phyloP scores from a whole-genome alignment of 2,329 filamentous ascomycete genomes.

The Madurella fahalii region DNA sequence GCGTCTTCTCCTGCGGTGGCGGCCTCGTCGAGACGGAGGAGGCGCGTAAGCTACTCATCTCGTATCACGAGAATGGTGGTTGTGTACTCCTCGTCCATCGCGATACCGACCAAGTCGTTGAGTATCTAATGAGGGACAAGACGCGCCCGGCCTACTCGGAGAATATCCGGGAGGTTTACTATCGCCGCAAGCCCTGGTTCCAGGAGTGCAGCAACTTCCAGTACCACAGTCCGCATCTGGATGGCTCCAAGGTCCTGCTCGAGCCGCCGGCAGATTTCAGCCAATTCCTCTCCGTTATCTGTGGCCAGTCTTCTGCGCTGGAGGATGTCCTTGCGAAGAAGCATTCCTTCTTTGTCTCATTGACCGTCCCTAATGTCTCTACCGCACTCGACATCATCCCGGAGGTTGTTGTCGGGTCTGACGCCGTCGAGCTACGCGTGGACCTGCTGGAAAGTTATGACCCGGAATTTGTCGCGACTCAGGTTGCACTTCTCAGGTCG shows the following conservation, averaged over 20 bases:
- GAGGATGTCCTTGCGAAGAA: constrained; percentile 57
- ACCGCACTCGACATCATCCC: constrained; percentile 62
- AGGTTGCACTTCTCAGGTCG: constrained; percentile 74
- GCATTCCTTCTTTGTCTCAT: constrained; percentile 86
- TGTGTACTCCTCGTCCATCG: constrained; percentile 84
- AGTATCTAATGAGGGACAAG: constrained; percentile 84
- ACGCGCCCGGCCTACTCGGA: constrained; percentile 88
- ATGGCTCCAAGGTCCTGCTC: constrained; percentile 38
- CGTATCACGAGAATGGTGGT: constrained; percentile 72
- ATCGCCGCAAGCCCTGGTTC: constrained; percentile 84
- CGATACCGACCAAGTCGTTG: constrained; percentile 81
- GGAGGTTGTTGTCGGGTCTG: constrained; percentile 73
- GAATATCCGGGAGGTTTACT: constrained; percentile 87
- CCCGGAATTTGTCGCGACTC: constrained; percentile 73
- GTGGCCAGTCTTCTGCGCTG: constrained; percentile 56
- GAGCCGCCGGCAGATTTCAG: constrained; percentile 63
- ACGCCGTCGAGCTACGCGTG: constrained; percentile 91
- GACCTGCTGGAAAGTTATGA: constrained; percentile 78
- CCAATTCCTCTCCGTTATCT: constrained; percentile 67
- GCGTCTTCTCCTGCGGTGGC: constrained; percentile 91
- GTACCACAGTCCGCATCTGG: constrained; percentile 74
- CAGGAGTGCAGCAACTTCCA: constrained; percentile 90
- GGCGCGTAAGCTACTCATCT: constrained; percentile 69
- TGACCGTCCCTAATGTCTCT: constrained; percentile 75
- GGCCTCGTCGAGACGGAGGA: constrained; percentile 84